phyloP scores from a whole-genome alignment of 495 filamentous ascomycete genomes.

The Tetracladium setigerum region DNA sequence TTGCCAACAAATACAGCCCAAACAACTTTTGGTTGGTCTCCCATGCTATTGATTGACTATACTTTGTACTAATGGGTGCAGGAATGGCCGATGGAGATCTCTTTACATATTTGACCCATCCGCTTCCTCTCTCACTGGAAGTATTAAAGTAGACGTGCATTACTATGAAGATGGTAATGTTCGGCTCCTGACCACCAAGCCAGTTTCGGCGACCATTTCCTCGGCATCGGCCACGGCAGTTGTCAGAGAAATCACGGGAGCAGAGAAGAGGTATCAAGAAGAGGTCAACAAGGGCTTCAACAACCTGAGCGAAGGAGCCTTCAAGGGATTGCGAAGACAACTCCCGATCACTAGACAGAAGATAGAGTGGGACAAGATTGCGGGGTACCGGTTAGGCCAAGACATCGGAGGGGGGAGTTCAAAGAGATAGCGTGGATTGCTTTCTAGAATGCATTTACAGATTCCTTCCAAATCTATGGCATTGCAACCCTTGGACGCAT shows the following conservation, averaged over 20 bases:
- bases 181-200: slow-evolving; percentile 77
- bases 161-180: slow-evolving; percentile 99
- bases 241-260: slow-evolving; percentile 62
- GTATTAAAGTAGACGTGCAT: slow-evolving; percentile 83
- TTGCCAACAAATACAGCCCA: slow-evolving; percentile 94
- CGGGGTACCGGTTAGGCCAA: slow-evolving; percentile 80
- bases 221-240: slow-evolving; percentile 59
- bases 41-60: neutral
- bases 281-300: slow-evolving; percentile 88
- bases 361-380: slow-evolving; percentile 99
- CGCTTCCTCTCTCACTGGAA: slow-evolving; percentile 52
- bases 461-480: neutral
- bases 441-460: neutral
- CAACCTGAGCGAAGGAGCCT: slow-evolving; percentile 81
- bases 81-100: slow-evolving; percentile 95
- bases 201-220: slow-evolving; percentile 49
- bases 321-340: slow-evolving; percentile 88
- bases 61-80: slow-evolving; percentile 24
- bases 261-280: slow-evolving; percentile 92
- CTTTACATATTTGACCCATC: slow-evolving; percentile 70
- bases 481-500: no score
- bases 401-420: slow-evolving; percentile 54
- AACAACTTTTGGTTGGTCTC: slow-evolving; percentile 81
- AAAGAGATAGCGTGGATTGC: slow-evolving; percentile 27
- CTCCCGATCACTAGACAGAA: slow-evolving; percentile 96